Conservation (phyloP, 306 rosid genomes). For the Styphnolobium japonicum region DNA sequence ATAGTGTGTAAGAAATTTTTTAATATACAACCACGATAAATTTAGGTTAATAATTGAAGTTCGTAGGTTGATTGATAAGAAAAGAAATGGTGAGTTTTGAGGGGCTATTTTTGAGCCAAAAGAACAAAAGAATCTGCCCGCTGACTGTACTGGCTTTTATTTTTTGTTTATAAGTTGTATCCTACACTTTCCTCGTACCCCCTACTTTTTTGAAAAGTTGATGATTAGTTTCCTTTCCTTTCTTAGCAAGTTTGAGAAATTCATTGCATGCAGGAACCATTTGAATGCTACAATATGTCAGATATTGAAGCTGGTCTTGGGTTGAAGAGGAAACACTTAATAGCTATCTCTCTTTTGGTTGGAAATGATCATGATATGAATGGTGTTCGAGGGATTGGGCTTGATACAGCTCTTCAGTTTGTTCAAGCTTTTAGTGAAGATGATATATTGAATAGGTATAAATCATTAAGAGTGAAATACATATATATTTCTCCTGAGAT, state of each 20-base stretch:
- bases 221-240: background rate
- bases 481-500: background rate
- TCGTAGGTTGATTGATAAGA: background rate
- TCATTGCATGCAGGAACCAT: conserved; percentile 71
- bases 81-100: background rate
- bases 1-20: background rate
- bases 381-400: conserved; percentile 86
- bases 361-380: conserved; percentile 82
- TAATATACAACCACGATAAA: background rate
- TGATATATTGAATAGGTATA: conserved; percentile 69
- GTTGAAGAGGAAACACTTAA: conserved; percentile 83
- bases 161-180: background rate
- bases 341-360: conserved; percentile 81
- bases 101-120: background rate
- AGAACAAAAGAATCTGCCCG: background rate
- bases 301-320: conserved; percentile 89
- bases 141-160: background rate
- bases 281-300: conserved; percentile 82
- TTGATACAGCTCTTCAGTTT: conserved; percentile 77
- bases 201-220: background rate
- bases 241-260: conserved; percentile 28
- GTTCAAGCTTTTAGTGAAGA: conserved; percentile 68
- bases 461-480: background rate
- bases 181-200: background rate
- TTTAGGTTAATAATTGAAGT: background rate